Evolutionary conservation across 495 filamentous ascomycete species (phyloP), one percentile per base, ranked within the genome.

Genomic region (Neurospora discreta): DNA sequence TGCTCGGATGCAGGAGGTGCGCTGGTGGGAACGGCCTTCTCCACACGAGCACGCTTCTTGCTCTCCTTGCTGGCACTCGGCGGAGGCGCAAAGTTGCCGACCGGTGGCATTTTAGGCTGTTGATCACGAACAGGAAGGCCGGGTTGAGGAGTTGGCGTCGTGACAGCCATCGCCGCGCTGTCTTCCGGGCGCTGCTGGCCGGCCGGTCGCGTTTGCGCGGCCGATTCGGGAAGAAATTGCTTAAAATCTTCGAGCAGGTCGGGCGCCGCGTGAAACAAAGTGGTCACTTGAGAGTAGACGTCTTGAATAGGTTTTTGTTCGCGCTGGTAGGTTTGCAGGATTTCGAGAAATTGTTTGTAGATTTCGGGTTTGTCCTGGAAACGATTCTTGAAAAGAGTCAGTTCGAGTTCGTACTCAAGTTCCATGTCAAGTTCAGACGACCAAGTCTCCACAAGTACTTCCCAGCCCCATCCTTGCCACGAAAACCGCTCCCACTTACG

Each of bases 261-360:
- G n/a, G 94, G 95, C 0, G 96, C 96, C 18, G 90, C 89, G 77
- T 91, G 92, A 81, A 99, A 99, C 3, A 99, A 85, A 71, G 90
- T 91, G 20, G 96, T 99, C 36, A 99, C 96, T 82, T 99, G 96
- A 3, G 93, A 91, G 77, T 99, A 98, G 7, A 99, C 96, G 82
- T 99, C 96, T 78, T 97, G 93, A 33, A 99, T 99, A 0, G 96
- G 96, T 79, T 98, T 98, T 43, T 94, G 96, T 76, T 99, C 96
- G 70, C 96, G 89, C 80, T 99, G 96, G 78, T 99, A 99, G 1
- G 96, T 99, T 80, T 99, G 96, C 58, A 99, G 83, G 38, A 99
- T 99, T 79, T 99, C 96, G 9, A 99, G 87, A 78, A 99, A 99
- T 77, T 98, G 93, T 77, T 99, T 99, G 84, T 99, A 99, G 70